Percentiles rank a stretch among this genome's conserved stretches.
Conservation (phyloP, 2,329 filamentous ascomycete species). For the Ophiostoma australiae region DNA sequence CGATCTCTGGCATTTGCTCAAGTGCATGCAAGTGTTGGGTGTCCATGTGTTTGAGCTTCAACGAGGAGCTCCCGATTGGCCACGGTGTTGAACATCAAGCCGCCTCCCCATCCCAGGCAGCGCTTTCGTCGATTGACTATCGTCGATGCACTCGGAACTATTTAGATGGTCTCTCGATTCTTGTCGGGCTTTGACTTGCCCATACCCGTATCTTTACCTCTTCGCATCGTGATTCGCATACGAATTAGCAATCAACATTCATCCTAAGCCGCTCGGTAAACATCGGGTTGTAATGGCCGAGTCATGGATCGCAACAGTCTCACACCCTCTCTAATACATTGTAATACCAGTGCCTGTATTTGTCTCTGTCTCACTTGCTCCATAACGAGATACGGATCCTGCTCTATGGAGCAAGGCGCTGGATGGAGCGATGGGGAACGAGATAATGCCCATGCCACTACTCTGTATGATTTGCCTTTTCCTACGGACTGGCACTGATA, state of each 20-base stretch:
- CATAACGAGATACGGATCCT: slow-evolving; percentile 2
- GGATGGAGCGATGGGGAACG: neutral
- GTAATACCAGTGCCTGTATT: neutral
- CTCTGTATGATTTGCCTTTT: neutral
- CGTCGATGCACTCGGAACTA: neutral
- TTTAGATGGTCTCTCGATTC: neutral
- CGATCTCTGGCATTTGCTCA: neutral
- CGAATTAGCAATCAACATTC: neutral
- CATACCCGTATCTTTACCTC: neutral
- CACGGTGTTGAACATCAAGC: neutral
- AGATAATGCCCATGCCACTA: neutral
- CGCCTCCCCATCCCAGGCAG: neutral
- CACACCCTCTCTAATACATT: neutral
- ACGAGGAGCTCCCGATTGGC: neutral
- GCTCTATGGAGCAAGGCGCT: neutral
- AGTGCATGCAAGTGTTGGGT: neutral
- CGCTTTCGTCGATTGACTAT: neutral
- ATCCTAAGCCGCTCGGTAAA: slow-evolving; percentile 5
- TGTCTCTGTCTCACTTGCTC: slow-evolving; percentile 1
- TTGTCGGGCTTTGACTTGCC: too few relatives aligned
- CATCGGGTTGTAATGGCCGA: neutral
- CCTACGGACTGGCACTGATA: neutral
- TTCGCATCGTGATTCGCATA: neutral
- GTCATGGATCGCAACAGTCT: neutral
- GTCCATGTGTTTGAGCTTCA: neutral